phyloP scores from a whole-genome alignment of 2,329 filamentous ascomycete genomes.

The Pseudocercospora macadamiae region DNA sequence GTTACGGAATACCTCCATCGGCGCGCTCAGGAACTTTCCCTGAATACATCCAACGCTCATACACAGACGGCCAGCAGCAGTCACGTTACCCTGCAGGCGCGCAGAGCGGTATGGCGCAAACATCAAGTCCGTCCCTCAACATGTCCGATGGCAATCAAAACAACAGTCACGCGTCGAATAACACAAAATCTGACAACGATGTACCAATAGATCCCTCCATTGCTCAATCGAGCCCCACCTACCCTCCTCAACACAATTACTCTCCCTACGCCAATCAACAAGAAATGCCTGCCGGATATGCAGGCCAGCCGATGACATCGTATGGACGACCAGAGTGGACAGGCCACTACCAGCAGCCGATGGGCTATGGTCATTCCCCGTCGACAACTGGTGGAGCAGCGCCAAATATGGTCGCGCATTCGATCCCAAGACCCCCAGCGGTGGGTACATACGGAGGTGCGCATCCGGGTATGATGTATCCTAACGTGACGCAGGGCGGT shows the following conservation, averaged over 20 bases:
- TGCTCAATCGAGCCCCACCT: conserved; percentile 88
- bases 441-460: conserved; percentile 51
- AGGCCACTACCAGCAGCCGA: conserved; percentile 59
- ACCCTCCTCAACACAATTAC: conserved; percentile 77
- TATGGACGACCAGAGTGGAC: conserved; percentile 75
- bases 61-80: conserved; percentile 74
- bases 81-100: conserved; percentile 74
- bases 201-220: conserved; percentile 99
- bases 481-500: conserved; percentile 47
- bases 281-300: conserved; percentile 79
- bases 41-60: conserved; percentile 78
- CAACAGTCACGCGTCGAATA: conserved; percentile 55
- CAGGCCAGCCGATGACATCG: conserved; percentile 64
- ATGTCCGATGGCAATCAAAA: conserved; percentile 80
- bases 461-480: conserved; percentile 30
- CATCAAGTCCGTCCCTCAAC: conserved; percentile 96
- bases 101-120: conserved; percentile 91
- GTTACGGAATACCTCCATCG: conserved; percentile 76
- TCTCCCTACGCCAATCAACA: conserved; percentile 83
- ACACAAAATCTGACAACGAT: conserved; percentile 92
- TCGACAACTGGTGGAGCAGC: conserved; percentile 60
- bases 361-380: conserved; percentile 54
- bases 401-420: conserved; percentile 62
- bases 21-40: conserved; percentile 84
- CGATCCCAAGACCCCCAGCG: conserved; percentile 61